Evolutionary conservation across 1,284 basidiomycete species (phyloP).

Genomic region (Chiua sp.): DNA sequence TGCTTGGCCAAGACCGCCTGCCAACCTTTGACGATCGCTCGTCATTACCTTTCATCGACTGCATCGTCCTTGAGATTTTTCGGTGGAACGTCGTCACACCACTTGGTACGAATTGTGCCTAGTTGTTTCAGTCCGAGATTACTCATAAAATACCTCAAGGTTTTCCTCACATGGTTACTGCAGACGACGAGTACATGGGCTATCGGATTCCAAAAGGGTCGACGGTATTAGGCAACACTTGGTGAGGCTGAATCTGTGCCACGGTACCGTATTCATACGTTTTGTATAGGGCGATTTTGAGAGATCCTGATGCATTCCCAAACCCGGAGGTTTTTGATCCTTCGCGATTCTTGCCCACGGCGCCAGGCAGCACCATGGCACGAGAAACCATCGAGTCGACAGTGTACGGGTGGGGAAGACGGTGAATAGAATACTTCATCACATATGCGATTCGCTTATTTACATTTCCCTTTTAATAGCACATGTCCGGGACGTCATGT

Average conservation of each 20-base stretch:
- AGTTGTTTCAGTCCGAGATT: background rate
- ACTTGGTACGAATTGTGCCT: constrained; percentile 5
- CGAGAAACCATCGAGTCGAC: background rate
- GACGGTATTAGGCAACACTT: constrained; percentile 1
- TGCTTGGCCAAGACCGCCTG: constrained; percentile 11
- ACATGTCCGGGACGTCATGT: background rate
- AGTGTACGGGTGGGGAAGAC: constrained; percentile 6
- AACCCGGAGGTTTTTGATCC: constrained; percentile 17
- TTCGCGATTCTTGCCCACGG: constrained; percentile 6
- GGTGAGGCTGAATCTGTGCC: background rate
- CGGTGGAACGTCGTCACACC: constrained; percentile 18
- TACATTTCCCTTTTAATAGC: background rate
- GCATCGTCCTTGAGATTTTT: constrained; percentile 12
- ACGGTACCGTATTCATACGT: background rate
- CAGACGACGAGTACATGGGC: constrained; percentile 21
- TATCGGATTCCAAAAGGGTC: constrained; percentile 7
- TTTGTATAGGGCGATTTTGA: constrained; percentile 18
- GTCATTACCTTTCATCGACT: constrained; percentile 15
- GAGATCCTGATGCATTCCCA: constrained; percentile 14
- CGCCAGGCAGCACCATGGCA: background rate
- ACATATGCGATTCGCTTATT: background rate
- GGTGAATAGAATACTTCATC: background rate
- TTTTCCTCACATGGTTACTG: constrained; percentile 16
- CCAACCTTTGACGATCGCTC: constrained; percentile 17
- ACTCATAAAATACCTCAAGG: constrained; percentile 3